A percentile compares a stretch with the other conserved stretches of the same genome.
Conservation (phyloP, 163 green algal genomes). For the Chlamydomonas reinhardtii region DNA sequence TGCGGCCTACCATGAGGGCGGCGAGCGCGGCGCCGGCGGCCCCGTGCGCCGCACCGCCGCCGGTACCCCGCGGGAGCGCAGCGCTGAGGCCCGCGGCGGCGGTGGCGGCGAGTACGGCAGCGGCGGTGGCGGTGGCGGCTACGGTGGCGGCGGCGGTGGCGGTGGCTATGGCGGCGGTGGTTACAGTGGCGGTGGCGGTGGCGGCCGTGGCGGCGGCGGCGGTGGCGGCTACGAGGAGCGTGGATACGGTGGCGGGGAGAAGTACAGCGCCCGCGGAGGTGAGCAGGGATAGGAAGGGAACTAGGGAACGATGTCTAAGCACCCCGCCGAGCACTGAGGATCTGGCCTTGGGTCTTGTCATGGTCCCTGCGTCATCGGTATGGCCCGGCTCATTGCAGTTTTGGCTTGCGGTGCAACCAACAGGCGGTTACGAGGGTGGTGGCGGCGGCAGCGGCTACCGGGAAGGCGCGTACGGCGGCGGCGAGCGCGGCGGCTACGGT, state of each 20-base stretch:
- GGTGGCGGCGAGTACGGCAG: conserved; percentile 10
- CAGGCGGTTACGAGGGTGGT: too few species aligned
- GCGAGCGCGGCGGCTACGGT: too few species aligned
- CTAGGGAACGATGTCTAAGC: too few species aligned
- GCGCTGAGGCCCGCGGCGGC: conserved; percentile 1
- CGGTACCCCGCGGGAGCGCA: background rate
- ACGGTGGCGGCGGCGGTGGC: too few species aligned
- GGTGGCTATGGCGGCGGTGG: background rate
- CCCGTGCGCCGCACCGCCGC: conserved; percentile 8
- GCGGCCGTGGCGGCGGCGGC: too few species aligned
- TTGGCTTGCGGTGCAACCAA: too few species aligned
- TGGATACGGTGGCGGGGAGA: background rate
- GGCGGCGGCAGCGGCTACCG: too few species aligned
- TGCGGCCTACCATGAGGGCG: conserved; percentile 1
- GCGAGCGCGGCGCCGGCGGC: background rate
- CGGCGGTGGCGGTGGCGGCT: background rate
- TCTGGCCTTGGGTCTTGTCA: too few species aligned
- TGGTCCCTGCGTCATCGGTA: too few species aligned
- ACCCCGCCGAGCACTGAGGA: too few species aligned
- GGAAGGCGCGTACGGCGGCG: too few species aligned
- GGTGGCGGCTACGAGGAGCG: background rate
- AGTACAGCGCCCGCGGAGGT: background rate
- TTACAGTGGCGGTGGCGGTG: background rate
- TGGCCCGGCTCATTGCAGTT: too few species aligned
- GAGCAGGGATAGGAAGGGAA: background rate